A percentile compares a stretch with the other conserved stretches of the same genome.
Evolutionary conservation across 805 yeast genomes (phyloP).

Genomic region (Candida loeiensis): DNA sequence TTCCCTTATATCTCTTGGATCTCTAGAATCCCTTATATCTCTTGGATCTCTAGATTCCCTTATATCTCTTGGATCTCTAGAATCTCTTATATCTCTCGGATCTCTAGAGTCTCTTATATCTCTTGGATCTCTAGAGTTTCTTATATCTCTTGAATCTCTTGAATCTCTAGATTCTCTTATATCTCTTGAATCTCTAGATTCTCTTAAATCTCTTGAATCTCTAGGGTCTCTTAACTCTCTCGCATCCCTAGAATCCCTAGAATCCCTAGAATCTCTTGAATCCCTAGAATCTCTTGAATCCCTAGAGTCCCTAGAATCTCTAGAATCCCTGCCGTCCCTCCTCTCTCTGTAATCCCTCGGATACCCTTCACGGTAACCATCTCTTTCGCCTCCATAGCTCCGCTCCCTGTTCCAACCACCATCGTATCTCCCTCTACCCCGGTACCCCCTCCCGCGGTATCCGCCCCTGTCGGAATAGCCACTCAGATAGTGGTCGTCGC

Average conservation of each 20-base stretch:
- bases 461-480: constrained; percentile 21
- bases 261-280: not conserved
- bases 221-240: constrained; percentile 4
- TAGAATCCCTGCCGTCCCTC: not conserved
- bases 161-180: constrained; percentile 3
- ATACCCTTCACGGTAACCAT: not conserved
- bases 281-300: too few species aligned
- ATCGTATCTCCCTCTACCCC: not conserved
- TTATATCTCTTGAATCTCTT: not conserved
- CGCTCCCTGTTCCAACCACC: not conserved
- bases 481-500: constrained; percentile 4
- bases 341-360: not conserved
- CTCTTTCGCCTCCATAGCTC: not conserved
- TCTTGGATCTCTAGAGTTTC: not conserved
- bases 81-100: not conserved
- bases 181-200: constrained; percentile 4
- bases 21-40: not conserved
- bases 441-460: constrained; percentile 18
- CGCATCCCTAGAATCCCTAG: not conserved
- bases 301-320: too few species aligned
- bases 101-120: not conserved
- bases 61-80: not conserved
- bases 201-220: not conserved
- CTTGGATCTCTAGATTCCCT: not conserved
- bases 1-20: constrained; percentile 2